Percentiles rank a stretch among this genome's conserved stretches.
Evolutionary conservation across 2,329 filamentous ascomycete species (phyloP).

Genomic region (Cladosporium sp.): DNA sequence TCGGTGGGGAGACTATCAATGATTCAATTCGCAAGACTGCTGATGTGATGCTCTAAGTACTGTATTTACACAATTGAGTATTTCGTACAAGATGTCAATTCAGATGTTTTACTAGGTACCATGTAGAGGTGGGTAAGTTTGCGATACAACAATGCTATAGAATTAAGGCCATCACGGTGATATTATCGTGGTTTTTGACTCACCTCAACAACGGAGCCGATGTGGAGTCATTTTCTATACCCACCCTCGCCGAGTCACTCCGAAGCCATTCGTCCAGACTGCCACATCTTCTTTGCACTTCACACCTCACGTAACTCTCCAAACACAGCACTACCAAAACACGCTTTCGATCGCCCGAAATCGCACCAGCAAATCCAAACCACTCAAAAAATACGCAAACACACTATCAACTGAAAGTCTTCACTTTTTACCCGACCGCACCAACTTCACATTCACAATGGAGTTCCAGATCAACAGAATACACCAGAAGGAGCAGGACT

Average conservation of each 20-base stretch:
- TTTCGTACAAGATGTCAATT: not conserved
- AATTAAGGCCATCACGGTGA: not conserved
- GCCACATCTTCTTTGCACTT: slow-evolving; percentile 11
- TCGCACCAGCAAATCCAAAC: slow-evolving; percentile 4
- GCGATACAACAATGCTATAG: not conserved
- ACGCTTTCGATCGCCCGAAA: not conserved
- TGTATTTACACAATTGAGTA: not conserved
- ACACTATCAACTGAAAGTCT: slow-evolving; percentile 1
- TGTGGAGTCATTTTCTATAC: slow-evolving; percentile 21
- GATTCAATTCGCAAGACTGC: not conserved
- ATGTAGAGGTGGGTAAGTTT: not conserved
- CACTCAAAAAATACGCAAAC: not conserved
- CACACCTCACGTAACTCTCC: not conserved
- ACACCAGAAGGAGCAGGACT: slow-evolving; percentile 49
- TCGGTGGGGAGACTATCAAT: not conserved
- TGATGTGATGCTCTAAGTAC: not conserved
- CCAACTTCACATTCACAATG: slow-evolving; percentile 20
- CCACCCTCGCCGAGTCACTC: slow-evolving; percentile 21
- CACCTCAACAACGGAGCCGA: not conserved
- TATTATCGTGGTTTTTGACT: slow-evolving; percentile 10
- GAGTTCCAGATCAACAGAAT: slow-evolving; percentile 34
- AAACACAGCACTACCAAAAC: not conserved
- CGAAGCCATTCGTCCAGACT: slow-evolving; percentile 18
- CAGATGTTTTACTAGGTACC: too few species aligned
- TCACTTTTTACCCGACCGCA: not conserved